A percentile compares a stretch with the other conserved stretches of the same genome.
Conservation (phyloP, 164 flowering plant genomes). For the Platanus orientalis region DNA sequence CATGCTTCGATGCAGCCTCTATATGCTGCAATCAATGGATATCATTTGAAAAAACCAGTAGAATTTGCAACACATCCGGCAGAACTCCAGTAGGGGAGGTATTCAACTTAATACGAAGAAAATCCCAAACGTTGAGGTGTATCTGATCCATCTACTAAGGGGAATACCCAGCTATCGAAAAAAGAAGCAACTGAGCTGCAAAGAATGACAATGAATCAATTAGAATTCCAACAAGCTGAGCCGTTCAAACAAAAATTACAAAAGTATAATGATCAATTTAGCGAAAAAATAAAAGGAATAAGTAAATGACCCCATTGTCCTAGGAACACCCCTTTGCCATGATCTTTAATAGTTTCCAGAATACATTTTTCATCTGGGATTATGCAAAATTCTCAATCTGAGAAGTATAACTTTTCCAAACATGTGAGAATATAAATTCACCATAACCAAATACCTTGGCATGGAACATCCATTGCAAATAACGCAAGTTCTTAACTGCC, state of each 20-base stretch:
- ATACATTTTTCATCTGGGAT: no score
- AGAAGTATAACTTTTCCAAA: no score
- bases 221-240: neutral
- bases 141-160: slow-evolving; percentile 17
- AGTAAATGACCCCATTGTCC: neutral
- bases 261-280: no score
- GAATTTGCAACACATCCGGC: slow-evolving; percentile 16
- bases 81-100: slow-evolving; percentile 15
- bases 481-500: neutral
- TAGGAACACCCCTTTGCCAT: neutral
- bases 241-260: neutral
- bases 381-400: no score
- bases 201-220: slow-evolving; percentile 7
- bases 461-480: neutral
- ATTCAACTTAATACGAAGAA: slow-evolving; percentile 12
- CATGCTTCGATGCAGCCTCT: slow-evolving; percentile 66
- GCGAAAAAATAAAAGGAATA: no score
- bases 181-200: slow-evolving; percentile 19
- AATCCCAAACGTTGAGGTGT: slow-evolving; percentile 9
- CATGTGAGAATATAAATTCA: neutral
- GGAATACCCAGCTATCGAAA: slow-evolving; percentile 14
- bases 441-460: neutral
- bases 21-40: slow-evolving; percentile 46
- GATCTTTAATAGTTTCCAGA: neutral
- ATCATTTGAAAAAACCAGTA: slow-evolving; percentile 37